Evolutionary conservation across 495 filamentous ascomycete genomes (phyloP).

Genomic region (Clavariopsis aquatica): DNA sequence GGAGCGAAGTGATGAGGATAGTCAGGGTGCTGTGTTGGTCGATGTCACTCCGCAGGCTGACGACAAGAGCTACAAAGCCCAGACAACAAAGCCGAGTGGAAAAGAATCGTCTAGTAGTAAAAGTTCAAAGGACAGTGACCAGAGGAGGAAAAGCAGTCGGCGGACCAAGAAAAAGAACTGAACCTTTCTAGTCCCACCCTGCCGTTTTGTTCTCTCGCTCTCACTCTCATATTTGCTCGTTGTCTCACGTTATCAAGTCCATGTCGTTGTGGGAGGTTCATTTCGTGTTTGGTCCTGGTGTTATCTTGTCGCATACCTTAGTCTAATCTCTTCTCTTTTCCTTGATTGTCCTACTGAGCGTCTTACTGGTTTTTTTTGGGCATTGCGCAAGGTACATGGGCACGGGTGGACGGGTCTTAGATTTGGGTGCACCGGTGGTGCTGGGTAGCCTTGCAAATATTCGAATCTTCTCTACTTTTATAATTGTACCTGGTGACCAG

Average conservation of each 20-base stretch:
- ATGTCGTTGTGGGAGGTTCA: slow-evolving; percentile 6
- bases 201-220: background rate
- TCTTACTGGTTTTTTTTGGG: background rate
- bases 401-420: slow-evolving; percentile 1
- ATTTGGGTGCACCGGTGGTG: slow-evolving; percentile 4
- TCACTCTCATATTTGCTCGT: background rate
- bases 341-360: background rate
- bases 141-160: slow-evolving; percentile 12
- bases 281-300: slow-evolving; percentile 6
- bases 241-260: background rate
- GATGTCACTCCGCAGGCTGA: slow-evolving; percentile 38
- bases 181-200: no score
- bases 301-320: slow-evolving; percentile 3
- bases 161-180: slow-evolving; percentile 16
- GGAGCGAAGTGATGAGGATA: slow-evolving; percentile 34
- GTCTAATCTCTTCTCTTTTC: background rate
- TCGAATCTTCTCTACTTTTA: background rate
- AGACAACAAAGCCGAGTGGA: slow-evolving; percentile 11
- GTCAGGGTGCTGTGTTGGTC: slow-evolving; percentile 36
- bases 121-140: slow-evolving; percentile 14
- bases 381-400: slow-evolving; percentile 6
- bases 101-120: slow-evolving; percentile 21
- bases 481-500: background rate
- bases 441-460: background rate
- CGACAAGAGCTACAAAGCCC: slow-evolving; percentile 27